A percentile compares a stretch with the other conserved stretches of the same genome.
These are phyloP conservation scores for Sphaerulina vaccinii DNA, from an alignment of 2,329 filamentous ascomycete genomes.

Conservation along the genomic window DNA sequence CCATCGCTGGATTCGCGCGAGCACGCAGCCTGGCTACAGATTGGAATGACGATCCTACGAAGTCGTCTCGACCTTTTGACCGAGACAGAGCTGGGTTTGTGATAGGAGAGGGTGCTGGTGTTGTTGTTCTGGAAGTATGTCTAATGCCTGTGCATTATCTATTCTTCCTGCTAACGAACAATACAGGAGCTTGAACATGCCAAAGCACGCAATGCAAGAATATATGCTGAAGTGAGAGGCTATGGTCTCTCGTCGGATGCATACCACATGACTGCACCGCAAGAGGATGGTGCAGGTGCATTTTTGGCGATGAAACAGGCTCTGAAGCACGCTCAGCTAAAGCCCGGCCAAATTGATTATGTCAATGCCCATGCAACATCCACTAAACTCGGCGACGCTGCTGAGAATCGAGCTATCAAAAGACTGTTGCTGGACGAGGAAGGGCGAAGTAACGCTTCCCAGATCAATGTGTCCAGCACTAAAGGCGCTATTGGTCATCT, in stretches of 20 bases:
- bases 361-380: constrained; percentile 95
- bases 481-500: constrained; percentile 93
- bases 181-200: constrained; percentile 78
- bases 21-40: constrained; percentile 80
- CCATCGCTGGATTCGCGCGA: constrained; percentile 86
- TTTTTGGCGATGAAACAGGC: constrained; percentile 82
- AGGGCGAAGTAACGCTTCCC: constrained; percentile 58
- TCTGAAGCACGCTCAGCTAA: constrained; percentile 67
- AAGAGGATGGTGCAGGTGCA: constrained; percentile 77
- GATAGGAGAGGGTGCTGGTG: constrained; percentile 85
- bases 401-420: constrained; percentile 82
- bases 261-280: constrained; percentile 88
- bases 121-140: constrained; percentile 73
- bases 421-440: constrained; percentile 71
- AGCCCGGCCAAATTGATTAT: constrained; percentile 75
- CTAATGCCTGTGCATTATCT: neutral
- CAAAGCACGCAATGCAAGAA: constrained; percentile 69
- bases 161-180: constrained; percentile 9
- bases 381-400: constrained; percentile 79
- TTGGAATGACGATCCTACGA: constrained; percentile 69
- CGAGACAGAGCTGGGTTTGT: constrained; percentile 78
- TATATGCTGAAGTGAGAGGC: constrained; percentile 85
- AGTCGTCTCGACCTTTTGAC: constrained; percentile 86
- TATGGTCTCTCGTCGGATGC: constrained; percentile 92
- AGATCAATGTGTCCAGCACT: constrained; percentile 85